Evolutionary conservation across 1,284 basidiomycete genomes (phyloP), one percentile per base, ranked within the genome.

Genomic region (Lentinula novae-zelandiae): DNA sequence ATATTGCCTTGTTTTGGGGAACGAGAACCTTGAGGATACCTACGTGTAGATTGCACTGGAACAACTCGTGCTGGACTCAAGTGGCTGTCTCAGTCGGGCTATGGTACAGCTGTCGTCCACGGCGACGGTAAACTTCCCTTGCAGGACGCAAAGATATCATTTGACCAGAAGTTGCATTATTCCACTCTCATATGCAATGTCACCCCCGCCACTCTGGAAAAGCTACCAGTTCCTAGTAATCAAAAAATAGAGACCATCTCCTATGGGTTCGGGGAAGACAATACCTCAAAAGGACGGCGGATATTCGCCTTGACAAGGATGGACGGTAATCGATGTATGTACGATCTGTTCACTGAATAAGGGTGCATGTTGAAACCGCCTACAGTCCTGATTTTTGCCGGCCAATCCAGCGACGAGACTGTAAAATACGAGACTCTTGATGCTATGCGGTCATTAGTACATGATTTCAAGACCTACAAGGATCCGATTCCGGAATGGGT

Each of bases 21-120:
- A 27, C 27, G 3, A 4, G 27, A 27, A 27, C 27, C 2, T 27
- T 27, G 27, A 27, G 27, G 3, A 4, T 3, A 27, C 3, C 27
- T 27, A 27, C 36, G 36, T 38, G 5, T 27, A 68, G 69, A 71
- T 56, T 69, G 68, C 51, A 70, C 69, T 2, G 69, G 70, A 12
- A 54, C 62, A 36, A 60, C 67, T 3, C 60, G 65, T 48, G 64
- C 61, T 9, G 69, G 69, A 7, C 22, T 67, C 13, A 66, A 68
- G 42, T 67, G 67, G 64, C 65, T 71, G 0, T 56, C 55, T 40
- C 58, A 58, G 4, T 39, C 54, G 13, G 65, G 62, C 0, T 67
- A 60, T 46, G 64, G 33, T 10, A 36, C 7, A 2, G 7, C 57
- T 6, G 36, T 48, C 3, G n/a, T 12, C 10, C 27, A 10, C n/a